These are phyloP conservation scores for Luffa acutangula DNA, from an alignment of 306 rosid species.

Conservation along the genomic window DNA sequence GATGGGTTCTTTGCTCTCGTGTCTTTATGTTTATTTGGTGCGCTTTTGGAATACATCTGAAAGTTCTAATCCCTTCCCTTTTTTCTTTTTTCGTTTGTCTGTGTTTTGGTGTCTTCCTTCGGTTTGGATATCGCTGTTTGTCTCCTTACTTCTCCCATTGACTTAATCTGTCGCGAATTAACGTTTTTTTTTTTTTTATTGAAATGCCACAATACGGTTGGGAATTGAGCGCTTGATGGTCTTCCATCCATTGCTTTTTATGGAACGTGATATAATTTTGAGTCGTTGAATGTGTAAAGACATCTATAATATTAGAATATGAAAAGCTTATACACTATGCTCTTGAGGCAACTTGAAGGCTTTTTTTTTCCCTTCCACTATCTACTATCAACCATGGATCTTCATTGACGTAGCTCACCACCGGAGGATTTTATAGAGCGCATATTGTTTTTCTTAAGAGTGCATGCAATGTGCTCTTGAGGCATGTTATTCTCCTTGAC, in stretches of 20 bases:
- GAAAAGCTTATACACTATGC: background rate
- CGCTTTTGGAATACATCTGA: background rate
- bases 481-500: background rate
- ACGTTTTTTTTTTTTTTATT: background rate
- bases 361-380: background rate
- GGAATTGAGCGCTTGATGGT: background rate
- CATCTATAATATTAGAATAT: background rate
- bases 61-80: background rate
- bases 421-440: background rate
- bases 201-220: background rate
- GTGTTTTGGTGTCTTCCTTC: background rate
- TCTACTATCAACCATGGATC: background rate
- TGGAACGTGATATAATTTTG: background rate
- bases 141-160: background rate
- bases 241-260: background rate
- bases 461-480: background rate
- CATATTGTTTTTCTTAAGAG: background rate
- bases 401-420: background rate
- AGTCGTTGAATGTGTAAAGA: background rate
- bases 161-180: background rate
- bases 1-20: background rate
- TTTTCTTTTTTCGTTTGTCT: background rate
- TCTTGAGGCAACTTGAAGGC: background rate
- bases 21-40: background rate
- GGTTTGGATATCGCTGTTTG: background rate